A percentile compares a stretch with the other conserved stretches of the same genome.
phyloP scores from a whole-genome alignment of 495 filamentous ascomycete species.

The Neohortaea acidophila region DNA sequence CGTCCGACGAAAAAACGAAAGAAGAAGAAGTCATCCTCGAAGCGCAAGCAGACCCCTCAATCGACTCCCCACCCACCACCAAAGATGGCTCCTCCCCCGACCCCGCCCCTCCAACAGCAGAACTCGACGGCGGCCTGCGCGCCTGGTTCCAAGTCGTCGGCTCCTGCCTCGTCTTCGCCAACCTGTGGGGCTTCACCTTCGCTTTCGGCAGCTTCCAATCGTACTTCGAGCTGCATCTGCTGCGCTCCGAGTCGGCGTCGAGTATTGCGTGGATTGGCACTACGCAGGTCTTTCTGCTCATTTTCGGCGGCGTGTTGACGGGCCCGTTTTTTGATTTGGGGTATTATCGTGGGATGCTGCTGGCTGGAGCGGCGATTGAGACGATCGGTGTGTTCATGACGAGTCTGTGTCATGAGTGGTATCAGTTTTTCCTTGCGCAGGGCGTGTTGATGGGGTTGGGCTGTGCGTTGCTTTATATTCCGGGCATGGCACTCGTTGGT shows the following conservation, averaged over 20 bases:
- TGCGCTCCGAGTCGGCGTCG: constrained; percentile 23
- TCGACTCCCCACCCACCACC: no score
- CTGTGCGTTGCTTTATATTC: constrained; percentile 51
- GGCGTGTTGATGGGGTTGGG: constrained; percentile 63
- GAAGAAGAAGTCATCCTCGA: no score
- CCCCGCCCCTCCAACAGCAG: background rate
- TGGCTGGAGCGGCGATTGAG: constrained; percentile 41
- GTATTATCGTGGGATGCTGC: constrained; percentile 42
- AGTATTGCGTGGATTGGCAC: constrained; percentile 48
- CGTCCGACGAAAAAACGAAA: no score
- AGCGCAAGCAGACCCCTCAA: no score
- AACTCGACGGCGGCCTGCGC: constrained; percentile 10
- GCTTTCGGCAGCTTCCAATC: constrained; percentile 66
- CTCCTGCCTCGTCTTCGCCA: constrained; percentile 15
- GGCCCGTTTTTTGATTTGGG: constrained; percentile 45
- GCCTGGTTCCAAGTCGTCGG: constrained; percentile 19
- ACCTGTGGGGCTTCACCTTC: constrained; percentile 55
- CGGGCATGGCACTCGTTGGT: constrained; percentile 40
- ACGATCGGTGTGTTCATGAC: constrained; percentile 59
- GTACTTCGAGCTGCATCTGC: constrained; percentile 42
- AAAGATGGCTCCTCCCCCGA: background rate
- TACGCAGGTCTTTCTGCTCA: constrained; percentile 38
- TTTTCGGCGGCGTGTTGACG: constrained; percentile 38
- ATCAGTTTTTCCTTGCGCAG: constrained; percentile 72
- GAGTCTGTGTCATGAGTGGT: constrained; percentile 48